Base-by-base conservation (phyloP, 768 basidiomycete species). In the Trametes sanguinea region DNA sequence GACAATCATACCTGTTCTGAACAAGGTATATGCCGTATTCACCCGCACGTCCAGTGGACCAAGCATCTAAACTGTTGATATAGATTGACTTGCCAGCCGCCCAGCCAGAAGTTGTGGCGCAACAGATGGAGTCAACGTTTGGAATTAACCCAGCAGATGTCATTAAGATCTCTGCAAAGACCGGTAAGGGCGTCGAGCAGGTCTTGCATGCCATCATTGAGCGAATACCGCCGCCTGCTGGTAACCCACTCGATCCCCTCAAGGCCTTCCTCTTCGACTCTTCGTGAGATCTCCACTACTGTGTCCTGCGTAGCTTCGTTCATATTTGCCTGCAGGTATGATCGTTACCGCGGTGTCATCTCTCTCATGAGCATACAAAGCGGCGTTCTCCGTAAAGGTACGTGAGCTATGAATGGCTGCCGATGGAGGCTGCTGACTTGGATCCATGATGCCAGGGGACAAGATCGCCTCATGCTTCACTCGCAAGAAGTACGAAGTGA, bases 241-340 rank as follows among this genome's bases (percentile, higher is more conserved):
- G 87, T 13, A 73, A 75, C 22, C 68, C 72, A 16, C 74, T 78
- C 9, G 79, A 77, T 4, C 86, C 84, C 50, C 74, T 98, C 11
- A 89, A 92, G 67, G 95, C 92, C 0, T 84, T 98, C 63, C 78
- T 97, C 44, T 98, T 99, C 65, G 97, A 99, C 73, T 95, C 94
- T 9, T 85, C 89, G 93, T 95, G 65, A 75, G 85, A 17, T 43
- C n/a, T 35, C 56, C 17, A 51, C 30, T 1, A 4, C 46, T 11
- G 22, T 22, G 22, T 16, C 30, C 14, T 9, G 29, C 6, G 2
- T 6, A 13, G 54, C 33, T 22, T 51, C 33, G 53, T 53, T 55
- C 16, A 61, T 3, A 6, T 1, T 7, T 69, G 45, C 63, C 68
- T 68, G 42, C 54, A 96, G 94, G 60, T 98, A 95, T 73, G 97